Evolutionary conservation across 441 rosid species (phyloP).

Genomic region (Manihot esculenta): DNA sequence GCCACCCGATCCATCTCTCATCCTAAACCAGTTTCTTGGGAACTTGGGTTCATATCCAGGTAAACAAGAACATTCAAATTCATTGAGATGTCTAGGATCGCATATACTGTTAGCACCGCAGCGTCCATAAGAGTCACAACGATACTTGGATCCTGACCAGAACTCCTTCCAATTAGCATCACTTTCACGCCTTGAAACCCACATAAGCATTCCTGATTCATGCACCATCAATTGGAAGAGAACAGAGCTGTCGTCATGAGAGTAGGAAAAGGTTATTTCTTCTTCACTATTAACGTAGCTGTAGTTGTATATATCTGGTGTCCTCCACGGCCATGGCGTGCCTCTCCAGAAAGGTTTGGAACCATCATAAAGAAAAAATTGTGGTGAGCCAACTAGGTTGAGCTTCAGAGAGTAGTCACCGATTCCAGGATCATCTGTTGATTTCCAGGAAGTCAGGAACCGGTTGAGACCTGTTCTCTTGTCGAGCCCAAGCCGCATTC

Average conservation of each 20-base stretch:
- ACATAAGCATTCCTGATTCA: background rate
- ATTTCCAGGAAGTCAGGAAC: background rate
- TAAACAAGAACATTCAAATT: background rate
- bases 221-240: background rate
- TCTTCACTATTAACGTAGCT: background rate
- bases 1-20: background rate
- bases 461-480: background rate
- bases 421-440: background rate
- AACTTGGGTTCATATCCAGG: background rate
- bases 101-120: background rate
- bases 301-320: background rate
- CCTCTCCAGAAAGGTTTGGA: background rate
- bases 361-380: background rate
- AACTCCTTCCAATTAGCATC: slow-evolving; percentile 39
- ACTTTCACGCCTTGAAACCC: slow-evolving; percentile 39
- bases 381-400: background rate
- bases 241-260: background rate
- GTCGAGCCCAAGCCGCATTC: background rate
- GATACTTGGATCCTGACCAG: slow-evolving; percentile 39
- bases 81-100: background rate
- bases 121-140: slow-evolving; percentile 44
- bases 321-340: background rate
- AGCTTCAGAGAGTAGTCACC: background rate
- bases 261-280: background rate
- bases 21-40: background rate